phyloP scores from a whole-genome alignment of 768 basidiomycete genomes.

The Paxillus rubicundulus region DNA sequence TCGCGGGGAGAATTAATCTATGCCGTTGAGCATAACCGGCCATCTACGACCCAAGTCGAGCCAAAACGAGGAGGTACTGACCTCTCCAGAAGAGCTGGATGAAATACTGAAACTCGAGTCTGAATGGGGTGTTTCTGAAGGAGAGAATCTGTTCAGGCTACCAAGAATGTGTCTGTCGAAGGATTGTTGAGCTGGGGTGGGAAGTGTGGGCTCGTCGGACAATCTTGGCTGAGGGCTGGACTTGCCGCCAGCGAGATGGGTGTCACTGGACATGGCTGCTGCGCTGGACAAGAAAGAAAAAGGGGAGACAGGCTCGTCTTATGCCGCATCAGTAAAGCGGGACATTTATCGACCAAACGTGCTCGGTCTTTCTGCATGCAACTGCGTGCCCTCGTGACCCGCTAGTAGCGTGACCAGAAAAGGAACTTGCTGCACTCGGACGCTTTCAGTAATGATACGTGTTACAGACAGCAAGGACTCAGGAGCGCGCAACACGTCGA shows the following conservation, averaged over 20 bases:
- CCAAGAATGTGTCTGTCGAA: not conserved
- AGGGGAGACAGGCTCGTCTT: slow-evolving; percentile 1
- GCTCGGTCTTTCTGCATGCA: slow-evolving; percentile 1
- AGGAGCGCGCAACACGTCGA: no score
- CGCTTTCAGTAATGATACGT: no score
- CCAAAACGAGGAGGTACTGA: slow-evolving; percentile 14
- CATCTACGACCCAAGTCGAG: slow-evolving; percentile 6
- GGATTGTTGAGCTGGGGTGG: not conserved
- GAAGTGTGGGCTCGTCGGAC: slow-evolving; percentile 4
- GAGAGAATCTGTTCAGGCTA: not conserved
- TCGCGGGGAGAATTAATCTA: slow-evolving; percentile 7
- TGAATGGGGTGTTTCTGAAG: slow-evolving; percentile 22
- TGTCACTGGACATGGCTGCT: slow-evolving; percentile 12
- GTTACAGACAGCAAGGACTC: no score
- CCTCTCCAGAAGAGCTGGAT: slow-evolving; percentile 32
- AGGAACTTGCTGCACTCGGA: no score
- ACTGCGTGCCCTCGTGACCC: slow-evolving; percentile 3
- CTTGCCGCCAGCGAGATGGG: slow-evolving; percentile 8
- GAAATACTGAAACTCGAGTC: slow-evolving; percentile 32
- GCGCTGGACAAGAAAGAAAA: slow-evolving; percentile 5
- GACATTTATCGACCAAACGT: slow-evolving; percentile 8
- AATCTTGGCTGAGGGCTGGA: not conserved
- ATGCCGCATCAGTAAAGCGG: slow-evolving; percentile 1
- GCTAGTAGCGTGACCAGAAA: not conserved
- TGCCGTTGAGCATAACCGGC: slow-evolving; percentile 7